phyloP scores from a whole-genome alignment of 2,329 filamentous ascomycete species.

The Ascochyta pisi region DNA sequence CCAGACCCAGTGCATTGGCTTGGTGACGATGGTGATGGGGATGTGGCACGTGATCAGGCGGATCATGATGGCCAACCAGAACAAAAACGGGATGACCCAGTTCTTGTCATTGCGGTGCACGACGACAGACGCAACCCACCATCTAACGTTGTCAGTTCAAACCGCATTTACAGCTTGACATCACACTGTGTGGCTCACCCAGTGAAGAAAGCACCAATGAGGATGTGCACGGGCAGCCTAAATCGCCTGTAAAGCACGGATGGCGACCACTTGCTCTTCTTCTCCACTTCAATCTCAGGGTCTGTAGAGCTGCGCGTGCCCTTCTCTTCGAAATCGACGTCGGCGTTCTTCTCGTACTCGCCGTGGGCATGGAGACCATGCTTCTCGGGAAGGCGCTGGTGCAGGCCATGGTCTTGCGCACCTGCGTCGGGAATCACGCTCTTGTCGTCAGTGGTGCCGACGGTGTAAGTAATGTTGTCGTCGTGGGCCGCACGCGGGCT shows the following conservation, averaged over 20 bases:
- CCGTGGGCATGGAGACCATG: slow-evolving; percentile 25
- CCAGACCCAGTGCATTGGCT: slow-evolving; percentile 73
- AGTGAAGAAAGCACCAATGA: slow-evolving; percentile 59
- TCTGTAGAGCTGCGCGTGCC: slow-evolving; percentile 41
- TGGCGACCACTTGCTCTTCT: slow-evolving; percentile 28
- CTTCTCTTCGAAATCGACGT: slow-evolving; percentile 52
- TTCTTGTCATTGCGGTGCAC: slow-evolving; percentile 75
- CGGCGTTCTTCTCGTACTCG: slow-evolving; percentile 45
- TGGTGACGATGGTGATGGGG: slow-evolving; percentile 70
- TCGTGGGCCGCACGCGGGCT: slow-evolving; percentile 37
- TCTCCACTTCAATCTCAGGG: slow-evolving; percentile 25
- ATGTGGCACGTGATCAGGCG: slow-evolving; percentile 78
- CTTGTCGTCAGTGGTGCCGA: slow-evolving; percentile 47
- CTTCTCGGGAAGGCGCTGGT: slow-evolving; percentile 43
- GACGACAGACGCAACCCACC: slow-evolving; percentile 79
- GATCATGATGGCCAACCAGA: slow-evolving; percentile 77
- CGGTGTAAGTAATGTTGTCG: slow-evolving; percentile 42
- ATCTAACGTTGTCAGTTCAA: slow-evolving; percentile 52
- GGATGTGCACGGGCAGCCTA: slow-evolving; percentile 50
- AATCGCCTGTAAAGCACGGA: slow-evolving; percentile 46
- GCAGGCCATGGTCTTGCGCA: slow-evolving; percentile 49
- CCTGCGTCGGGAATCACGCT: slow-evolving; percentile 47
- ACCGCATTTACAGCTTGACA: slow-evolving; percentile 9
- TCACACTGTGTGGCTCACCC: slow-evolving; percentile 50
- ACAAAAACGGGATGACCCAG: slow-evolving; percentile 83